Base-by-base conservation (phyloP, 148 eudicot genomes). In the Rhododendron griersonianum region DNA sequence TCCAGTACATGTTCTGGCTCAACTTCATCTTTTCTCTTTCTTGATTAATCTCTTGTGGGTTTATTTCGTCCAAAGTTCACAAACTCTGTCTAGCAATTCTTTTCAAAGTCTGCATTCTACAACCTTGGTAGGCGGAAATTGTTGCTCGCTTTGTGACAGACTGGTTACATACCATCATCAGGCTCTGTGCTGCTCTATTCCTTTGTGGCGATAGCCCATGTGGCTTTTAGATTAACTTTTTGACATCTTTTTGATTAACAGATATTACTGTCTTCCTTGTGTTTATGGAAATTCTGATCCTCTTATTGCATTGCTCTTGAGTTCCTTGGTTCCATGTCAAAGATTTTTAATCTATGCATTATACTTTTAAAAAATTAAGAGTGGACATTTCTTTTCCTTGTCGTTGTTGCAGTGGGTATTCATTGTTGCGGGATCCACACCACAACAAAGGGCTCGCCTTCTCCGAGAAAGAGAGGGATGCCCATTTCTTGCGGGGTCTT, bases 391-490 rank as follows among this genome's bases (percentile, higher is more conserved):
- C 44, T 76, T 10, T 18, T 76, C 11, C 47, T 69, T 86, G 1
- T 48, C 44, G 25, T 85, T 91, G 82, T 80, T 88, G 86, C 90
- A 97, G 99, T 87, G 99, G 99, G 23, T 95, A 95, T 88, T 91
- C 95, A 14, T 87, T 97, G 90, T 87, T 97, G 93, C 93, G 99
- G 86, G 98, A 97, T 89, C 99, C 99, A 77, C 98, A 88, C 87
- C 93, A 94, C 89, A 97, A 97, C 84, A 97, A 97, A 90, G 98
- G 98, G 87, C 94, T 95, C 61, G 96, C 98, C 81, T 97, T 97
- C 86, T 89, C 90, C 47, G 98, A 95, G 85, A 95, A 92, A 89
- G 99, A 97, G 86, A 92, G 98, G 89, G 96, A 97, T 91, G 96
- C 96, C 18, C 96, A 95, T 87, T 97, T 91, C 86, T 87, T 97